A percentile compares a stretch with the other conserved stretches of the same genome.
These are phyloP conservation scores for Alternaria sp. DNA, from an alignment of 2,329 filamentous ascomycete genomes.

Conservation along the genomic window DNA sequence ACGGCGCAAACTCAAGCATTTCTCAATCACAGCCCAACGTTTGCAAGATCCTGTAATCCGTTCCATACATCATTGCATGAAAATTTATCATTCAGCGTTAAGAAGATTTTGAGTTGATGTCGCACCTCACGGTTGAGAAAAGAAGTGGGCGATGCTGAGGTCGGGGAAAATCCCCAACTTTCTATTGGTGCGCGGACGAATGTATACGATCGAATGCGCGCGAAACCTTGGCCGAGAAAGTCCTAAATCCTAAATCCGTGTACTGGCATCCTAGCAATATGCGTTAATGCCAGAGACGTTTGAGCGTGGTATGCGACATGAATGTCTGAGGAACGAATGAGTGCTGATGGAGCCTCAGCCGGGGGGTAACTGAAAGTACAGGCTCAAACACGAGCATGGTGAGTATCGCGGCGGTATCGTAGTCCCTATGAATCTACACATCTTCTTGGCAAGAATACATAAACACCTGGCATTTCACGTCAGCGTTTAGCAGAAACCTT, in stretches of 20 bases:
- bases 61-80: background rate
- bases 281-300: background rate
- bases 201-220: background rate
- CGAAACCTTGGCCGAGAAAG: background rate
- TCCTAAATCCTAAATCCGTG: background rate
- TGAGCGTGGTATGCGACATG: background rate
- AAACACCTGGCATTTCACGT: background rate
- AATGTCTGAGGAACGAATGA: background rate
- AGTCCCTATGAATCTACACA: background rate
- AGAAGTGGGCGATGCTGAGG: background rate
- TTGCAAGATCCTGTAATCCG: background rate
- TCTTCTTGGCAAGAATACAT: background rate
- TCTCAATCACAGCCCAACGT: background rate
- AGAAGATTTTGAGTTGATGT: background rate
- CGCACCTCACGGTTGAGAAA: background rate
- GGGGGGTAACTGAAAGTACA: background rate
- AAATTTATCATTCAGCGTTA: background rate
- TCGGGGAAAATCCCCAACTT: background rate
- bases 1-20: background rate
- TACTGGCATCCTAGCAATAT: background rate
- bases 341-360: background rate
- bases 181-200: background rate
- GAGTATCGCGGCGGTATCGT: background rate
- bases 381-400: background rate
- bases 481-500: background rate